Evolutionary conservation across 1,284 basidiomycete species (phyloP).

Genomic region (Sanghuangporus sanghuang): DNA sequence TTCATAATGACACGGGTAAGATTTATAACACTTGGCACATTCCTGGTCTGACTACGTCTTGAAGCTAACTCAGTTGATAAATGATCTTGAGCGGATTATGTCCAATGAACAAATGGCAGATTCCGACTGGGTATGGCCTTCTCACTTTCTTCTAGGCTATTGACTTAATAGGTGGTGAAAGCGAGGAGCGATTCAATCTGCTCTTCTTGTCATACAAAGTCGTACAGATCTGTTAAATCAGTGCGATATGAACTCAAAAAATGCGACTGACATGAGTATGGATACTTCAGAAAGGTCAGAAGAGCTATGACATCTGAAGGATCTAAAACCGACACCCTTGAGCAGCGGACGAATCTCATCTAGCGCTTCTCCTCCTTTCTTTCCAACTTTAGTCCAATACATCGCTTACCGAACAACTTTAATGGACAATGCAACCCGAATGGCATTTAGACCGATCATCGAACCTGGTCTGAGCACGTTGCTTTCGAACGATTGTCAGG

Average conservation of each 20-base stretch:
- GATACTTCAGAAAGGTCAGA: slow-evolving; percentile 8
- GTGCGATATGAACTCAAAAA: slow-evolving; percentile 2
- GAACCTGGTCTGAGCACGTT: slow-evolving; percentile 6
- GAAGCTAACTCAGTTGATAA: slow-evolving; percentile 58
- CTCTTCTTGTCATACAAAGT: slow-evolving; percentile 43
- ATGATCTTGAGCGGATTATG: slow-evolving; percentile 46
- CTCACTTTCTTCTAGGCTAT: neutral
- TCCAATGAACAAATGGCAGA: slow-evolving; percentile 45
- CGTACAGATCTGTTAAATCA: slow-evolving; percentile 43
- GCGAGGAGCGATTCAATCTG: slow-evolving; percentile 53
- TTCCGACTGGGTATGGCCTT: slow-evolving; percentile 50
- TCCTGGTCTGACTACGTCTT: neutral
- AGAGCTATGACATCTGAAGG: neutral
- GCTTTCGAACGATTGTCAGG: slow-evolving; percentile 6
- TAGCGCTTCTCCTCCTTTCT: slow-evolving; percentile 3
- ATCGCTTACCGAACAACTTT: slow-evolving; percentile 10
- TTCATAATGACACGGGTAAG: slow-evolving; percentile 67
- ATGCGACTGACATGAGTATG: slow-evolving; percentile 20
- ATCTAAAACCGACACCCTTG: neutral
- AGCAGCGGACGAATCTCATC: neutral
- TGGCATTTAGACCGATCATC: neutral
- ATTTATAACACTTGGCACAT: neutral
- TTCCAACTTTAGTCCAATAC: slow-evolving; percentile 13
- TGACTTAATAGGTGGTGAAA: slow-evolving; percentile 24
- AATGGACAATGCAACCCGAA: slow-evolving; percentile 1